Conservation (phyloP, 371 early-diverging fungal species). For the Funneliformis caledonium region DNA sequence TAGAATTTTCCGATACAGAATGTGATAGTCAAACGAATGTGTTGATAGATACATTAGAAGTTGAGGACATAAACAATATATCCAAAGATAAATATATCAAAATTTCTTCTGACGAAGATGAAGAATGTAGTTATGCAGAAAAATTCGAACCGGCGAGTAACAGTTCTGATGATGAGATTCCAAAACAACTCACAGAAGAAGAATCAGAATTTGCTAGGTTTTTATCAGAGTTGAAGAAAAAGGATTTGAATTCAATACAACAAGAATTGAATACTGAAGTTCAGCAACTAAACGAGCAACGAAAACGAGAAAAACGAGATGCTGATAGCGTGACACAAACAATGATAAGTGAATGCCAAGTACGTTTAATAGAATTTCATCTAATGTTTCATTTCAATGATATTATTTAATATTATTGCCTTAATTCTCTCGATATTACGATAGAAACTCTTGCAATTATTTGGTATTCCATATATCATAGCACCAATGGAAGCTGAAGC, state of each 20-base stretch:
- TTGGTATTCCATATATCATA: constrained; percentile 94
- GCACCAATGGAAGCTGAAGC: constrained; percentile 99
- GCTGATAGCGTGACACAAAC: constrained; percentile 69
- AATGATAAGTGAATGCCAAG: constrained; percentile 75
- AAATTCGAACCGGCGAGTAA: neutral
- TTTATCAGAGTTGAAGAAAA: constrained; percentile 46
- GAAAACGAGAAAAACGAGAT: constrained; percentile 65
- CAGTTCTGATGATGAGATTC: constrained; percentile 31
- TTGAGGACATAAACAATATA: neutral
- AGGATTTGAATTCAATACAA: constrained; percentile 48
- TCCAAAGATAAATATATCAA: neutral
- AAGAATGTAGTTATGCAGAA: too few relatives aligned
- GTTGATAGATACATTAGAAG: neutral
- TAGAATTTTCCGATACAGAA: neutral
- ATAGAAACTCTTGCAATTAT: constrained; percentile 78
- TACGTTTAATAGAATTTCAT: constrained; percentile 20
- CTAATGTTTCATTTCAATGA: neutral
- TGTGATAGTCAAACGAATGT: neutral
- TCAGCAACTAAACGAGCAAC: constrained; percentile 57
- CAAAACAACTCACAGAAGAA: constrained; percentile 45
- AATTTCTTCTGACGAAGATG: neutral
- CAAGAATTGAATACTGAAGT: constrained; percentile 64
- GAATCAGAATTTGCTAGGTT: constrained; percentile 45
- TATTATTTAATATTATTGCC: neutral
- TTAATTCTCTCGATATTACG: neutral